Conservation (phyloP, 1,284 basidiomycete species). For the Ceratobasidium sp. region DNA sequence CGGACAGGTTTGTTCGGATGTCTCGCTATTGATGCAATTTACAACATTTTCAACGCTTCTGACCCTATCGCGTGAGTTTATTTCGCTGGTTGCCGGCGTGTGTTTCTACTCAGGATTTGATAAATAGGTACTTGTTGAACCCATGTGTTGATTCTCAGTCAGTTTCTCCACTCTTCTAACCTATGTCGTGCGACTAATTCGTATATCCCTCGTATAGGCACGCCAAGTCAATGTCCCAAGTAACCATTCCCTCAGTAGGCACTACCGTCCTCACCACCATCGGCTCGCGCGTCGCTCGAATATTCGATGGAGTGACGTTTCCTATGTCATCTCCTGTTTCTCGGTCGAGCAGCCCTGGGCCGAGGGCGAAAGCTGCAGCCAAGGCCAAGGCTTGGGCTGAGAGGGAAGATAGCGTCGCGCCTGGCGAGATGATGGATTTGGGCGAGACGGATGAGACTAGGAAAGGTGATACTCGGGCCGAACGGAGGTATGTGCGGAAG, state of each 20-base stretch:
- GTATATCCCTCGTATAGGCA: conserved; percentile 54
- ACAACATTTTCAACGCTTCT: conserved; percentile 67
- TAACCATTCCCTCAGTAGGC: conserved; percentile 62
- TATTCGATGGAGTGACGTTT: conserved; percentile 51
- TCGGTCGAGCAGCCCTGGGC: too few species aligned
- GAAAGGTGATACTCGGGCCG: conserved; percentile 53
- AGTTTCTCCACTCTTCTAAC: conserved; percentile 32
- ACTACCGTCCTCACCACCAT: conserved; percentile 59
- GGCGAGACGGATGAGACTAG: conserved; percentile 49
- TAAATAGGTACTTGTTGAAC: conserved; percentile 57
- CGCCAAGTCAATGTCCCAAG: conserved; percentile 59
- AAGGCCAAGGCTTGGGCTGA: conserved; percentile 17
- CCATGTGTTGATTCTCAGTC: conserved; percentile 59
- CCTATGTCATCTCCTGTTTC: background rate
- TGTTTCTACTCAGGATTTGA: too few species aligned
- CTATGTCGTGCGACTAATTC: conserved; percentile 55
- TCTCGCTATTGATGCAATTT: conserved; percentile 63
- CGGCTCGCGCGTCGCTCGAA: conserved; percentile 51
- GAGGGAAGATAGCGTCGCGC: conserved; percentile 18
- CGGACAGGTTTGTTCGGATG: conserved; percentile 66
- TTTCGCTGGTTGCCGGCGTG: too few species aligned
- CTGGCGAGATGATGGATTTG: conserved; percentile 51
- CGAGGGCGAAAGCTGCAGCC: conserved; percentile 3
- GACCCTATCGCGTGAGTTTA: conserved; percentile 63
- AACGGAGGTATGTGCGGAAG: conserved; percentile 52